Evolutionary conservation across 2,329 filamentous ascomycete genomes (phyloP).

Genomic region (Verticillium dahliae): DNA sequence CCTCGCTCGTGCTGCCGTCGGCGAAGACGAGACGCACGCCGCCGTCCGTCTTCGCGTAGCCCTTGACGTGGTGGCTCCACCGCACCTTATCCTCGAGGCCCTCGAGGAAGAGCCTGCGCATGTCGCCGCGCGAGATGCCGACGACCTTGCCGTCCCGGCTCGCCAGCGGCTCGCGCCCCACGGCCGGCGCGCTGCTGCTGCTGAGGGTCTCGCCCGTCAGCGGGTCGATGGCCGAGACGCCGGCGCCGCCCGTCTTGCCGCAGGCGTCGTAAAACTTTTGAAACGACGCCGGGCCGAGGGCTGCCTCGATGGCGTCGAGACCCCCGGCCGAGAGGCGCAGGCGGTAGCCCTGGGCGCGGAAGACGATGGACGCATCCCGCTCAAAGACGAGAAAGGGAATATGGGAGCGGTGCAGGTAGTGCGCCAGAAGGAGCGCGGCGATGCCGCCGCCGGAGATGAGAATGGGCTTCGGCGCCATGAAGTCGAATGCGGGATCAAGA

Average conservation of each 20-base stretch:
- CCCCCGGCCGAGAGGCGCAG: conserved; percentile 46
- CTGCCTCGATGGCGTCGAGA: conserved; percentile 53
- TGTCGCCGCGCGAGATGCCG: conserved; percentile 56
- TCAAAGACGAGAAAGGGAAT: conserved; percentile 53
- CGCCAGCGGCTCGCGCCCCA: conserved; percentile 24
- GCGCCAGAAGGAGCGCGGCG: conserved; percentile 35
- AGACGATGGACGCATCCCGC: conserved; percentile 40
- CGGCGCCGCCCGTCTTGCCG: conserved; percentile 52
- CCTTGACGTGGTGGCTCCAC: conserved; percentile 49
- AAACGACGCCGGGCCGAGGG: conserved; percentile 38
- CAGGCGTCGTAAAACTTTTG: conserved; percentile 51
- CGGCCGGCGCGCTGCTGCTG: conserved; percentile 18
- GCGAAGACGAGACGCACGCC: conserved; percentile 53
- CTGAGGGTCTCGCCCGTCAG: conserved; percentile 38
- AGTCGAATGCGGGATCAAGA: not conserved
- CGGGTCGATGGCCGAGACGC: conserved; percentile 44
- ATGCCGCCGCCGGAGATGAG: conserved; percentile 38
- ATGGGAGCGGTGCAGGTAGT: conserved; percentile 29
- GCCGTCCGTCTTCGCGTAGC: conserved; percentile 48
- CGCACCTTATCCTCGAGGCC: conserved; percentile 49
- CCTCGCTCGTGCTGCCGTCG: conserved; percentile 51
- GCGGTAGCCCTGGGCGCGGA: conserved; percentile 57
- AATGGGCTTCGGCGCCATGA: conserved; percentile 13
- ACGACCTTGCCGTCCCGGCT: conserved; percentile 53
- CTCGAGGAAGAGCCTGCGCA: conserved; percentile 51